Evolutionary conservation across 2,329 filamentous ascomycete species (phyloP).

Genomic region (Hypocreales sp.): DNA sequence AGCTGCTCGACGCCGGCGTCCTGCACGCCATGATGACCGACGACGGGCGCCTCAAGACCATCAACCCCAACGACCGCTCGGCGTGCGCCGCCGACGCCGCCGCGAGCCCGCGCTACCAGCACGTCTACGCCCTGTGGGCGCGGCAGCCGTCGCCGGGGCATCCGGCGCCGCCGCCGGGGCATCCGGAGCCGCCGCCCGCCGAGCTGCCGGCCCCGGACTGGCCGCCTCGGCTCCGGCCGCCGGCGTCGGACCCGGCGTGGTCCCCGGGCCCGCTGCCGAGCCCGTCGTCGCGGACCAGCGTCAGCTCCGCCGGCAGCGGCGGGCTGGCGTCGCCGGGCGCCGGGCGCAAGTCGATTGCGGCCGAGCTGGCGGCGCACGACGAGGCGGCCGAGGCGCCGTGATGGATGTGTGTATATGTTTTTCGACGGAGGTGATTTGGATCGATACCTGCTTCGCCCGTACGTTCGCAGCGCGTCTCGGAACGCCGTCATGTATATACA

Average conservation of each 20-base stretch:
- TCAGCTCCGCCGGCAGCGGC: conserved; percentile 10
- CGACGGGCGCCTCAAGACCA: conserved; percentile 44
- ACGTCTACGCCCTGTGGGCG: conserved; percentile 4
- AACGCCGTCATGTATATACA: too few relatives aligned
- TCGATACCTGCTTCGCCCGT: too few relatives aligned
- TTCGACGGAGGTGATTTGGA: too few relatives aligned
- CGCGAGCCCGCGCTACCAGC: conserved; percentile 11
- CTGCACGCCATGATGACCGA: conserved; percentile 55
- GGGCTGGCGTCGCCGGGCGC: conserved; percentile 20
- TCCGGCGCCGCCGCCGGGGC: too few relatives aligned
- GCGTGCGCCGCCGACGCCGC: conserved; percentile 8
- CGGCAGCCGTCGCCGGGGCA: neutral
- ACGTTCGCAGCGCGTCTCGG: too few relatives aligned
- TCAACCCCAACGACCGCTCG: conserved; percentile 37
- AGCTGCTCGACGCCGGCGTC: conserved; percentile 49
- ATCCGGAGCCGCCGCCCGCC: neutral
- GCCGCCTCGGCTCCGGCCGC: conserved; percentile 9
- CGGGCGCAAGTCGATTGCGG: conserved; percentile 24
- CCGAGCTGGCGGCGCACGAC: conserved; percentile 28
- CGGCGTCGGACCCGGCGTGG: conserved; percentile 21
- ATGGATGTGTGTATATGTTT: too few relatives aligned
- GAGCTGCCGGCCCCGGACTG: conserved; percentile 20
- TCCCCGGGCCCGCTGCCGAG: conserved; percentile 19
- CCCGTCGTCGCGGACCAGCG: conserved; percentile 9
- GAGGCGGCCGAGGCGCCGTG: conserved; percentile 32